phyloP scores from a whole-genome alignment of 2,329 filamentous ascomycete genomes.

The Phialophora chinensis region DNA sequence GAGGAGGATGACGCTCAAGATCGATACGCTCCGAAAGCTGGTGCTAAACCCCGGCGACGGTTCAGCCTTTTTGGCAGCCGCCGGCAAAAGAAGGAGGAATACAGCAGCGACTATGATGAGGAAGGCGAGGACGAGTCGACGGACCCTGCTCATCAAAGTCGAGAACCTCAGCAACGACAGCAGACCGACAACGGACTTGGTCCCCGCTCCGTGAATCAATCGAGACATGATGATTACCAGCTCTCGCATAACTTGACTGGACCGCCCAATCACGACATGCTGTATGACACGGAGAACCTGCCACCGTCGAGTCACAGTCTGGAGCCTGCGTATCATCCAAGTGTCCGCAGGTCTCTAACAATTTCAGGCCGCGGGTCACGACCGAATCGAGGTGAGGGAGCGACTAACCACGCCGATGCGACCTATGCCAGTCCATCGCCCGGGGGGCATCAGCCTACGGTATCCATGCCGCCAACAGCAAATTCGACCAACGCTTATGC shows the following conservation, averaged over 20 bases:
- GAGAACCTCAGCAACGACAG: conserved; percentile 12
- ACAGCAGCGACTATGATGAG: conserved; percentile 30
- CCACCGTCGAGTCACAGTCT: conserved; percentile 32
- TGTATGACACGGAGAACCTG: conserved; percentile 31
- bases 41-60: conserved; percentile 28
- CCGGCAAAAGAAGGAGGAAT: conserved; percentile 29
- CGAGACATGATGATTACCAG: conserved; percentile 16
- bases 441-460: neutral
- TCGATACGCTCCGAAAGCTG: conserved; percentile 27
- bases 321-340: conserved; percentile 23
- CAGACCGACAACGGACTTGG: neutral
- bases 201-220: neutral
- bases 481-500: neutral
- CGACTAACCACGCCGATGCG: conserved; percentile 14
- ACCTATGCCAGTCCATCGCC: conserved; percentile 9
- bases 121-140: conserved; percentile 22
- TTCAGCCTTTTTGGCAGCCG: conserved; percentile 39
- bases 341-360: conserved; percentile 30
- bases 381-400: neutral
- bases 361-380: conserved; percentile 18
- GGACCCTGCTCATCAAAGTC: conserved; percentile 3
- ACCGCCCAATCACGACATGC: conserved; percentile 32
- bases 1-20: conserved; percentile 37
- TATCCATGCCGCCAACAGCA: conserved; percentile 9
- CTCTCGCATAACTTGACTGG: conserved; percentile 24